Base-by-base conservation (phyloP, 2,329 filamentous ascomycete species). In the Bipolaris zeicola region DNA sequence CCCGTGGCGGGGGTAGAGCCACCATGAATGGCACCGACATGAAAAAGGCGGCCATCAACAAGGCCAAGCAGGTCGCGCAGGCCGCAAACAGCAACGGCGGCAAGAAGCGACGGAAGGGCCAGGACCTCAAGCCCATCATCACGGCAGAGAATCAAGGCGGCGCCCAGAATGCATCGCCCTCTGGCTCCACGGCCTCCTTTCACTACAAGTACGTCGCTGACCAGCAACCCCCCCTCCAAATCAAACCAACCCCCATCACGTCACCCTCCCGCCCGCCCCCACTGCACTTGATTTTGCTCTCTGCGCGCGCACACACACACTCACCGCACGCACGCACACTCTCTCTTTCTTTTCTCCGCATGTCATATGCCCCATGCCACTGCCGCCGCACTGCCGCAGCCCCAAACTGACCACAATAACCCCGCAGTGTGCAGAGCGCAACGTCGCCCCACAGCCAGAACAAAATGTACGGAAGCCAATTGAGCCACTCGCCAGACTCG, bases 31-130 rank as follows among this genome's bases (percentile, higher is more conserved):
- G 85, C 71, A 81, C 80, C 71, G 84, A 86, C 68, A 82, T 87
- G 70, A 87, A 85, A 70, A 86, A 87, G 76, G 83, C 84, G 54
- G 85, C 85, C 69, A 83, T 87, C 76, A 85, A 84, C 76, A 87
- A 87, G 77, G 85, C 85, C 55, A 88, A 88, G 76, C 83, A 86
- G 74, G 85, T 86, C 73, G 84, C 84, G 59, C 80, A 84, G 78
- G 83, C 81, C 51, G 79, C 80, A 50, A 81, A 81, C 76, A 79
- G 78, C 58, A 85, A 81, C 74, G 81, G 80, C 68, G 82, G 80
- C 62, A 91, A 90, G 82, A 91, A 91, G 82, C 84, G 88, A 71
- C 88, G 89, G 81, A 91, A 91, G 82, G 87, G 88, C 39, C 83
- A 83, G 51, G 80, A 82, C 62, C 79, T 90, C 65, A 90, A 90